Percentiles rank a stretch among this genome's conserved stretches.
Conservation (phyloP, 2,329 filamentous ascomycete genomes). For the Cercospora sp. region DNA sequence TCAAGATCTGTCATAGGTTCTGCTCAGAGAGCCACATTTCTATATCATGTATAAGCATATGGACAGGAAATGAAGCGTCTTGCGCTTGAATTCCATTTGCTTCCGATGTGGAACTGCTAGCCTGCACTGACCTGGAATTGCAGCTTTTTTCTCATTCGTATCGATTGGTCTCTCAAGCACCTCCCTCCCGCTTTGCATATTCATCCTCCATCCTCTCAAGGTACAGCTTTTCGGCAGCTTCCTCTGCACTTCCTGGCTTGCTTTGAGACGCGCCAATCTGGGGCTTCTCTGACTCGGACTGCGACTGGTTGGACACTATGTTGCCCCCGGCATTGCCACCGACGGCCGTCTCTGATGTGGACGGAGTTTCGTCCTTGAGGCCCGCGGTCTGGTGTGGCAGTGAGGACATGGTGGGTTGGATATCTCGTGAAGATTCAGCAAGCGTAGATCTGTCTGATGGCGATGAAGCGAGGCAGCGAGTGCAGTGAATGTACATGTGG, state of each 20-base stretch:
- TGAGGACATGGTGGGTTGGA: conserved; percentile 19
- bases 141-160: neutral
- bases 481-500: neutral
- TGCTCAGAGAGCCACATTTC: neutral
- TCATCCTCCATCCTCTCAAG: conserved; percentile 48
- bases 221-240: conserved; percentile 41
- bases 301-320: conserved; percentile 27
- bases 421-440: neutral
- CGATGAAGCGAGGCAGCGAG: neutral
- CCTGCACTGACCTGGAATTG: neutral
- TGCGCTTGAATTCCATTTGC: neutral
- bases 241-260: conserved; percentile 38
- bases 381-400: conserved; percentile 28
- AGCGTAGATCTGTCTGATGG: neutral
- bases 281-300: conserved; percentile 26
- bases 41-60: neutral
- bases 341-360: conserved; percentile 34
- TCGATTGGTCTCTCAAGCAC: conserved; percentile 34
- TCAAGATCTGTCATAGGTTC: neutral
- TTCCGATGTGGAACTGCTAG: neutral
- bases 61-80: neutral
- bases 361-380: conserved; percentile 30
- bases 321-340: conserved; percentile 24
- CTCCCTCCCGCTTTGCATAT: conserved; percentile 49
- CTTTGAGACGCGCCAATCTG: conserved; percentile 31